These are phyloP conservation scores for Taphrina pruni DNA, from an alignment of 1,139 yeast genomes.

Conservation along the genomic window DNA sequence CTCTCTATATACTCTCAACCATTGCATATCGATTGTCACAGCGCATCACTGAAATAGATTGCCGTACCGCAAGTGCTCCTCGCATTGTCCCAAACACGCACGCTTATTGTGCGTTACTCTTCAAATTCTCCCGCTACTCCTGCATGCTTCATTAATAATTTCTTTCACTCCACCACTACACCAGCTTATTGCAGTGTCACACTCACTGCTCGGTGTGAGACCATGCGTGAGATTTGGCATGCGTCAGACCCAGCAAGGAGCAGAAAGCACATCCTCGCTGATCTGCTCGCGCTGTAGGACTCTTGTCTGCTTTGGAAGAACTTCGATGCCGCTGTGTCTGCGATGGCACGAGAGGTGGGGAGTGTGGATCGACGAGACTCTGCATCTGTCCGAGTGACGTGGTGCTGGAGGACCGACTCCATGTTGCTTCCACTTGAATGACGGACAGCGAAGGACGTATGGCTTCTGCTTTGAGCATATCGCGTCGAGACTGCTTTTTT, in stretches of 20 bases:
- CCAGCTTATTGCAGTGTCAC: no score
- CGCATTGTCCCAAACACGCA: no score
- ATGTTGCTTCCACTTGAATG: slow-evolving; percentile 10
- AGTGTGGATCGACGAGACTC: slow-evolving; percentile 8
- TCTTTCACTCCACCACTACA: no score
- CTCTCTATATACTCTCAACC: not conserved
- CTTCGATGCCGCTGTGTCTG: not conserved
- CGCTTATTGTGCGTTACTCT: no score
- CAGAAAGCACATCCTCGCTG: not conserved
- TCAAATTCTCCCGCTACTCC: no score
- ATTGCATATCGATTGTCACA: not conserved
- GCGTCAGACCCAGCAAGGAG: not conserved
- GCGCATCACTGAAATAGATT: not conserved
- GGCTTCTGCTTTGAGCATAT: slow-evolving; percentile 4
- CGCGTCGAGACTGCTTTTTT: not conserved
- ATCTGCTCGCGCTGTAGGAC: not conserved
- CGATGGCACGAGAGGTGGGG: not conserved
- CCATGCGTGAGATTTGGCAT: not conserved
- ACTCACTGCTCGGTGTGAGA: not conserved
- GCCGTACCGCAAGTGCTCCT: no score
- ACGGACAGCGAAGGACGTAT: slow-evolving; percentile 12
- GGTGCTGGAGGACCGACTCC: slow-evolving; percentile 13
- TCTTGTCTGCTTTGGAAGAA: not conserved
- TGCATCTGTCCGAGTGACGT: slow-evolving; percentile 2
- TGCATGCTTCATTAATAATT: no score